Evolutionary conservation across 495 filamentous ascomycete species (phyloP), one percentile per base, ranked within the genome.

Genomic region (Aspergillus steynii): DNA sequence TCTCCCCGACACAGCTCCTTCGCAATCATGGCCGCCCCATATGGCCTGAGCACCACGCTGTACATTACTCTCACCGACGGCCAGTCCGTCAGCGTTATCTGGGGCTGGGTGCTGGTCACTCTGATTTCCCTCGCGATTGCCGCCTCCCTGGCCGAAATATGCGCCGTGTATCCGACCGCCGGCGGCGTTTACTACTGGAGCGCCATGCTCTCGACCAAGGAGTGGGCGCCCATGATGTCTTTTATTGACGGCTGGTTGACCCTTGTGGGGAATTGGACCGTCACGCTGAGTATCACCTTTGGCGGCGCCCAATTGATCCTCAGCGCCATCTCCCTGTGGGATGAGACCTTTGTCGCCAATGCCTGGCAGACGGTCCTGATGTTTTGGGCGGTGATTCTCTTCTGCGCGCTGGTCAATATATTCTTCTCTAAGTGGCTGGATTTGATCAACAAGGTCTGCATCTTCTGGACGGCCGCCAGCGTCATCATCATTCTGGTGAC

Each of bases 191-290:
- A 91, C 62, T 87, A 90, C 72, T 92, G 89, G 89, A 89, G 87
- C 12, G 88, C 88, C 7, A 87, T 89, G 71, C 78, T 83, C 25
- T 74, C 77, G 1, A 77, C 77, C 58, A 77, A 71, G 56, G 72
- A 73, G 58, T 90, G 83, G 83, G 85, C 83, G 4, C 84, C 85
- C 5, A 68, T 88, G 50, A 80, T 91, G 60, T 86, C 82, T 14
- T 92, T 87, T 76, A 84, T 87, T 20, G 88, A 87, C 12, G 89
- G 89, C 28, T 92, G 89, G 89, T 80, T 92, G 64, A 90, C 88
- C 49, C 82, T 89, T 4, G 84, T 86, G 2, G 89, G 87, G 0
- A 91, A 89, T 81, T 89, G 90, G 65, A 80, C 80, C 3, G 74
- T 82, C 14, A 80, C 79, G 6, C 74, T 82, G 3, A 80, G 75